Conservation (phyloP, 2,329 filamentous ascomycete genomes). For the Ascochyta viciae-villosae region DNA sequence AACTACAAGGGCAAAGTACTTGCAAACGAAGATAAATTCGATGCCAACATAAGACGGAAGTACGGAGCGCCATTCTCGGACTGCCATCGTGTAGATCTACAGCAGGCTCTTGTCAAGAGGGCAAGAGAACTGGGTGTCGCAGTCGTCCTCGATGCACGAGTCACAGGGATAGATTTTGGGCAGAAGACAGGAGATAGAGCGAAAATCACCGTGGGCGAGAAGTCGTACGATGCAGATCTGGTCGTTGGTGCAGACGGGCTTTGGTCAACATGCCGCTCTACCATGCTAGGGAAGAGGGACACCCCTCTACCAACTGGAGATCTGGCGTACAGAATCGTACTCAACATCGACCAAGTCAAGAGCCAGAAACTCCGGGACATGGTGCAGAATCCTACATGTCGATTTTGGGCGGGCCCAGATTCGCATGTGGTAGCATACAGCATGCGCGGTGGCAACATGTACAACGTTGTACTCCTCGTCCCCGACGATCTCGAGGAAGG, state of each 20-base stretch:
- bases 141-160: conserved; percentile 58
- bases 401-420: conserved; percentile 70
- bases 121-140: conserved; percentile 62
- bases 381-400: conserved; percentile 60
- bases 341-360: conserved; percentile 59
- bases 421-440: conserved; percentile 70
- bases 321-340: conserved; percentile 68
- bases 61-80: conserved; percentile 66
- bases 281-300: conserved; percentile 27
- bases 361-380: conserved; percentile 61
- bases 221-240: conserved; percentile 58
- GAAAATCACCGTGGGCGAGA: conserved; percentile 52
- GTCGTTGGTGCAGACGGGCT: conserved; percentile 70
- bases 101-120: conserved; percentile 59
- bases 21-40: conserved; percentile 60
- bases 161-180: conserved; percentile 57
- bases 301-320: conserved; percentile 63
- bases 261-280: conserved; percentile 64
- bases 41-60: conserved; percentile 59
- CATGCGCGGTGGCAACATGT: conserved; percentile 64
- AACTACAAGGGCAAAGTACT: conserved; percentile 60
- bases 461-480: conserved; percentile 70
- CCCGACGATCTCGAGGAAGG: conserved; percentile 67
- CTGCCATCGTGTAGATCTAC: conserved; percentile 68
- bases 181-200: conserved; percentile 41